phyloP scores from a whole-genome alignment of 306 rosid species.

The Castanospermum australe region DNA sequence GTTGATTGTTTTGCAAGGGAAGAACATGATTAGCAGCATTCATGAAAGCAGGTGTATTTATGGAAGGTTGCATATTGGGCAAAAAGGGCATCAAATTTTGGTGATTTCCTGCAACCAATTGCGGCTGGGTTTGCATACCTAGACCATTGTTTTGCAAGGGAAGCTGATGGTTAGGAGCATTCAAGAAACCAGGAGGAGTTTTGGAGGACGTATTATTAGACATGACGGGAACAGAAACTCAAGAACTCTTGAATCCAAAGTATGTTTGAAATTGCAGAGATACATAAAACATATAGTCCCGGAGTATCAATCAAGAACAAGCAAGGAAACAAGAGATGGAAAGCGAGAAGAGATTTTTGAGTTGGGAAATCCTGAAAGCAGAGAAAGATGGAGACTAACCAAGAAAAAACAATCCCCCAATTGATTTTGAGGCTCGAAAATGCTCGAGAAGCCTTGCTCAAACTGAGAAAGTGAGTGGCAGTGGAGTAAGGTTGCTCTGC shows the following conservation, averaged over 20 bases:
- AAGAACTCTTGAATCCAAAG: not conserved
- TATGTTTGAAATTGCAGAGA: not conserved
- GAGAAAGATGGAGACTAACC: not conserved
- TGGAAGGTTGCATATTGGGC: conserved; percentile 37
- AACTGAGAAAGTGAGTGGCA: not conserved
- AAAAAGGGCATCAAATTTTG: conserved; percentile 42
- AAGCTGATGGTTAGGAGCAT: conserved; percentile 29
- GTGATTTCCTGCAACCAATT: conserved; percentile 34
- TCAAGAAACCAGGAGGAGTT: conserved; percentile 45
- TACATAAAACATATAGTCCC: not conserved
- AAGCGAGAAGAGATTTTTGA: not conserved
- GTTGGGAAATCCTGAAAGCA: not conserved
- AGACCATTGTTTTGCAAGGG: conserved; percentile 51
- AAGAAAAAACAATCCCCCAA: not conserved
- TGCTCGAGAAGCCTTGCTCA: not conserved
- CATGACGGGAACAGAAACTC: conserved; percentile 15
- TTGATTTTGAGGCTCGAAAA: not conserved
- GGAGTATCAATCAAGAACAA: not conserved
- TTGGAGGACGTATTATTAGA: conserved; percentile 27
- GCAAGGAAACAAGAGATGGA: too few relatives aligned
- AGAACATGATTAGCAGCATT: conserved; percentile 34
- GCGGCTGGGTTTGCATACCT: conserved; percentile 50
- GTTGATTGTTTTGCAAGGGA: conserved; percentile 53
- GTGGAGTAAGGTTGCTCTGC: not conserved
- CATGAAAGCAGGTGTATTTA: conserved; percentile 47